A percentile compares a stretch with the other conserved stretches of the same genome.
Evolutionary conservation across 192 early-diverging fungal genomes (phyloP).

Genomic region (Rhizoclosmatium globosum): DNA sequence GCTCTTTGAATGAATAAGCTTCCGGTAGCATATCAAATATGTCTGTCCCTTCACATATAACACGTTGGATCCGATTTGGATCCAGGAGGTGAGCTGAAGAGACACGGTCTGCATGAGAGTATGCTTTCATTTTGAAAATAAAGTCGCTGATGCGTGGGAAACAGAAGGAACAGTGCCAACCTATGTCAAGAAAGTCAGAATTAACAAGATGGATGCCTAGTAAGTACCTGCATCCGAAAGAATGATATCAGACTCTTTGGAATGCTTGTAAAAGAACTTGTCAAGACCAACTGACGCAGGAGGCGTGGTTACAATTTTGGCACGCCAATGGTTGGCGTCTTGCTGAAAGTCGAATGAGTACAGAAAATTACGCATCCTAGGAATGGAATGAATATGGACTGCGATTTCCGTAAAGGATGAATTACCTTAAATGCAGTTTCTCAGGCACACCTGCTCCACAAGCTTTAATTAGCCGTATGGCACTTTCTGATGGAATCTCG

Average conservation of each 20-base stretch:
- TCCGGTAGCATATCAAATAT: constrained; percentile 75
- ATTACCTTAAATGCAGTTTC: constrained; percentile 50
- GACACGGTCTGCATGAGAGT: constrained; percentile 68
- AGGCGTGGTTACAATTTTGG: constrained; percentile 50
- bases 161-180: constrained; percentile 76
- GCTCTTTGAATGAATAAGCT: constrained; percentile 61
- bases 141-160: constrained; percentile 64
- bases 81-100: constrained; percentile 42
- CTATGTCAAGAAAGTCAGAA: background rate
- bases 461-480: constrained; percentile 49
- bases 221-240: constrained; percentile 58
- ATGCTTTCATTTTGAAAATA: constrained; percentile 69
- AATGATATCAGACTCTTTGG: constrained; percentile 42
- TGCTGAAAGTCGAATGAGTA: constrained; percentile 70
- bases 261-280: constrained; percentile 47
- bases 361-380: constrained; percentile 57
- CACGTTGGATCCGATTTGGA: constrained; percentile 50
- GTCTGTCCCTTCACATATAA: constrained; percentile 68
- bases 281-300: constrained; percentile 12
- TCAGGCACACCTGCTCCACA: constrained; percentile 57
- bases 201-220: background rate
- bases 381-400: background rate
- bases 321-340: constrained; percentile 57
- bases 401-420: background rate
- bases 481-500: constrained; percentile 59